Conservation (phyloP, 169 alveolate species). For the Babesia ovis region DNA sequence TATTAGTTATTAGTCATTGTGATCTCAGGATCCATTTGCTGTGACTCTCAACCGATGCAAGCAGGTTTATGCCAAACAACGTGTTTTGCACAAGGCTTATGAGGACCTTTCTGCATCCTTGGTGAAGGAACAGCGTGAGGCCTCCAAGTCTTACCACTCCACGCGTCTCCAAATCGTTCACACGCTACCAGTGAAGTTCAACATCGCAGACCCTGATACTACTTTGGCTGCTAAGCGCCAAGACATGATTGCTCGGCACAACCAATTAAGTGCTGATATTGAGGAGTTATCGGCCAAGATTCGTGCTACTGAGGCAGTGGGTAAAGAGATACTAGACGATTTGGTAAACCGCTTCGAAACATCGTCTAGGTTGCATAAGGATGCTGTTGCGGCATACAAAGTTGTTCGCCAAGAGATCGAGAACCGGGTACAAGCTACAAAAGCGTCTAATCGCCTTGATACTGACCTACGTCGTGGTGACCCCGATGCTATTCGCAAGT, state of each 20-base stretch:
- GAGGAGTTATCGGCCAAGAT: slow-evolving; percentile 28
- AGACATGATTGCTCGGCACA: slow-evolving; percentile 22
- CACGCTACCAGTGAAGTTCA: slow-evolving; percentile 51
- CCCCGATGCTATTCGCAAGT: slow-evolving; percentile 10
- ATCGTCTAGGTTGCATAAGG: slow-evolving; percentile 16
- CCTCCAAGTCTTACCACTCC: slow-evolving; percentile 46
- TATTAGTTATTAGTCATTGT: too few species aligned
- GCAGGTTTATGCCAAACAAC: neutral
- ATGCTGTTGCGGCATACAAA: slow-evolving; percentile 52
- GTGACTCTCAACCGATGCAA: neutral
- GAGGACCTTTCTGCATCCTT: slow-evolving; percentile 11
- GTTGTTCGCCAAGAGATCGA: slow-evolving; percentile 2
- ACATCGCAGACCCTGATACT: slow-evolving; percentile 39
- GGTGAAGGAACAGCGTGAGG: slow-evolving; percentile 42
- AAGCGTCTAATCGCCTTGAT: slow-evolving; percentile 14
- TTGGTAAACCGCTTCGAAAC: slow-evolving; percentile 16
- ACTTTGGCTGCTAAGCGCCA: slow-evolving; percentile 23
- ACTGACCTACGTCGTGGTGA: slow-evolving; percentile 7
- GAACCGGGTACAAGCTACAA: neutral
- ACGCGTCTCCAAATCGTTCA: slow-evolving; percentile 48
- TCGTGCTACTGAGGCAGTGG: slow-evolving; percentile 9
- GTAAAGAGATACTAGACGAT: slow-evolving; percentile 30
- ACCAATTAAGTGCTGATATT: slow-evolving; percentile 7
- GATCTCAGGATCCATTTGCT: slow-evolving; percentile 9
- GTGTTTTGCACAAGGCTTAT: neutral